These are phyloP conservation scores for Hordeum pubiflorum DNA, from an alignment of 202 grass and related monocot genomes.

Conservation along the genomic window DNA sequence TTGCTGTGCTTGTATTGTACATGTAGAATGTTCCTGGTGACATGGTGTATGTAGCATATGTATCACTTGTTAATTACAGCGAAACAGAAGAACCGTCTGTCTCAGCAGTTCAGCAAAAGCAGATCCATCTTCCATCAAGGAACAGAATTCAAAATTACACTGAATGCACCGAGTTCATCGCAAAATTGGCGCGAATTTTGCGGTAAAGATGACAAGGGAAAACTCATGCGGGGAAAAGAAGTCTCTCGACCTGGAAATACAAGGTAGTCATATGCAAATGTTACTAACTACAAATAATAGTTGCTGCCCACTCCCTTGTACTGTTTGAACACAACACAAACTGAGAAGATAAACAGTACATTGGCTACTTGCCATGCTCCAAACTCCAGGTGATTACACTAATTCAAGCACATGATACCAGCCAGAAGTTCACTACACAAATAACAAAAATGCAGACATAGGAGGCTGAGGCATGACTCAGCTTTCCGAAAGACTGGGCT, in stretches of 20 bases:
- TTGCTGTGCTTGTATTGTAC: constrained; percentile 8
- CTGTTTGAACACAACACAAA: constrained; percentile 9
- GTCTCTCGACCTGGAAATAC: not conserved
- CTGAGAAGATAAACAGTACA: constrained; percentile 4
- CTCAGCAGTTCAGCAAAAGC: not conserved
- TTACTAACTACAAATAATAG: constrained; percentile 33
- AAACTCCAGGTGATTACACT: constrained; percentile 26
- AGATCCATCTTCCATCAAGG: not conserved
- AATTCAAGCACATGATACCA: constrained; percentile 29
- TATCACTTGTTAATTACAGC: constrained; percentile 17
- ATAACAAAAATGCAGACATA: constrained; percentile 30
- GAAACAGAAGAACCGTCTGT: not conserved
- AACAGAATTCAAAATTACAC: not conserved
- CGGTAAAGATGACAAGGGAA: not conserved
- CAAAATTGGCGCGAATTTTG: not conserved
- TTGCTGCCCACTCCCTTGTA: not conserved
- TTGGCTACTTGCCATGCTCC: constrained; percentile 5
- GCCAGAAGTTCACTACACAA: constrained; percentile 28
- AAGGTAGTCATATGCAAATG: not conserved
- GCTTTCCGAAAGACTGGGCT: not conserved
- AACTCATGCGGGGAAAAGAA: not conserved
- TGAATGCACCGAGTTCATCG: not conserved
- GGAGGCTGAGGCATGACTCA: not conserved
- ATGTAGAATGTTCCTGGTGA: constrained; percentile 10
- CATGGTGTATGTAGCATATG: not conserved